Evolutionary conservation across 495 filamentous ascomycete species (phyloP).

Genomic region (Tricharina praecox): DNA sequence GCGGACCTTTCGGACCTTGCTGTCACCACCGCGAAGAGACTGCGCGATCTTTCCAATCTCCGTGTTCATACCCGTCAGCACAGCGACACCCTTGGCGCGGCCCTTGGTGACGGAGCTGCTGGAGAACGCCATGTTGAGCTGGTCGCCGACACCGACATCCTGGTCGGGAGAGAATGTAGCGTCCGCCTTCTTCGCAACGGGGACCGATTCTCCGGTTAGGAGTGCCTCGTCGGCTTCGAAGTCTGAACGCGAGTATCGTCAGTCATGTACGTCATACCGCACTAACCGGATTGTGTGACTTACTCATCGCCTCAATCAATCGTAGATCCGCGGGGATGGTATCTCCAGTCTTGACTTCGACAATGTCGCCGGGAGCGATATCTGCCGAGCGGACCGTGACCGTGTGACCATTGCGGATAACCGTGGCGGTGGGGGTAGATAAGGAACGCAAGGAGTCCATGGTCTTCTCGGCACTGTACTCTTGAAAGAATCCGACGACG

Average conservation of each 20-base stretch:
- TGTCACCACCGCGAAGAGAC: conserved; percentile 30
- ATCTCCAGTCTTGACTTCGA: conserved; percentile 67
- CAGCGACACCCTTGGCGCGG: conserved; percentile 32
- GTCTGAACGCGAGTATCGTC: conserved; percentile 26
- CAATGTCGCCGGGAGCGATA: conserved; percentile 67
- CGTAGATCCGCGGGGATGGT: conserved; percentile 63
- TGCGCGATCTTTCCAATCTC: conserved; percentile 35
- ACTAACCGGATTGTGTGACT: conserved; percentile 33
- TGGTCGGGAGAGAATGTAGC: conserved; percentile 27
- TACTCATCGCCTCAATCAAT: conserved; percentile 56
- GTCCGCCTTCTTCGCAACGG: conserved; percentile 29
- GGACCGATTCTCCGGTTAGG: conserved; percentile 34
- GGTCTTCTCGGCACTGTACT: conserved; percentile 57
- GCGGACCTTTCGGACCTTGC: conserved; percentile 37
- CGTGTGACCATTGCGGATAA: conserved; percentile 52
- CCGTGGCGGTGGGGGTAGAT: conserved; percentile 62
- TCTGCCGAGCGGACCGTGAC: conserved; percentile 50
- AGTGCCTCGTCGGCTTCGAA: conserved; percentile 37
- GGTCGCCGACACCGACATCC: conserved; percentile 30
- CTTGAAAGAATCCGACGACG: conserved; percentile 51
- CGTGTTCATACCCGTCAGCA: conserved; percentile 32
- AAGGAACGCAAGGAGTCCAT: conserved; percentile 50
- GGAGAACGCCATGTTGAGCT: conserved; percentile 34
- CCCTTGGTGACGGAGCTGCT: conserved; percentile 36
- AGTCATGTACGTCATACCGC: conserved; percentile 40